These are phyloP conservation scores for Lotus japonicus DNA, from an alignment of 306 rosid species.

Conservation along the genomic window DNA sequence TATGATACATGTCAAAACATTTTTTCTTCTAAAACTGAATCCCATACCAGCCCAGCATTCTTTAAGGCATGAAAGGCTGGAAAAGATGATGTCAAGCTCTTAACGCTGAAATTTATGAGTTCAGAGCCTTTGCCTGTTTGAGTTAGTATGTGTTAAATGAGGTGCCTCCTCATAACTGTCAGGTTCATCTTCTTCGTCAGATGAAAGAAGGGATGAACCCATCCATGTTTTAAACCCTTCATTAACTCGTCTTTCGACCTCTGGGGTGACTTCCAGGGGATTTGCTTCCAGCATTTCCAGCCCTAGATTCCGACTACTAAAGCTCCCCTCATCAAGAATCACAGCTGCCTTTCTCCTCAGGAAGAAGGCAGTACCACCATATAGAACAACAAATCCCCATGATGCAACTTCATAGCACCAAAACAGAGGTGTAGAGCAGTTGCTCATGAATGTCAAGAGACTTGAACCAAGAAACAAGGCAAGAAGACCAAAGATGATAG, in stretches of 20 bases:
- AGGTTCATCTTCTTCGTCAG: conserved; percentile 89
- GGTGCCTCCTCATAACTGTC: conserved; percentile 53
- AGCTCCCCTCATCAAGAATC: conserved; percentile 67
- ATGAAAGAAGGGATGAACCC: conserved; percentile 91
- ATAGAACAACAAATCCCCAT: conserved; percentile 78
- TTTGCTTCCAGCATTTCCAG: conserved; percentile 89
- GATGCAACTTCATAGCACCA: conserved; percentile 87
- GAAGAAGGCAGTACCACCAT: conserved; percentile 82
- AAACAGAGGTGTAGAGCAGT: conserved; percentile 79
- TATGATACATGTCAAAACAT: conserved; percentile 23
- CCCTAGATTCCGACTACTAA: conserved; percentile 57
- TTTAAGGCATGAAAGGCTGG: conserved; percentile 20
- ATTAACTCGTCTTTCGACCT: conserved; percentile 71
- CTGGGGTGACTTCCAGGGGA: conserved; percentile 75
- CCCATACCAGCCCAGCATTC: conserved; percentile 27
- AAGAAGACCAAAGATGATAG: conserved; percentile 77
- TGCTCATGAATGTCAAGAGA: conserved; percentile 78
- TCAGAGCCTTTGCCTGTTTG: conserved; percentile 44
- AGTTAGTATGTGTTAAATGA: conserved; percentile 27
- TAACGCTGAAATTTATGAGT: conserved; percentile 2
- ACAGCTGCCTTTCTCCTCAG: conserved; percentile 68
- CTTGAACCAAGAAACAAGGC: conserved; percentile 93
- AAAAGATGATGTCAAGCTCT: conserved; percentile 21
- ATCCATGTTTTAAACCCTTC: conserved; percentile 97
- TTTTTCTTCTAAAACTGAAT: conserved; percentile 24